These are phyloP conservation scores for Nepenthes gracilis DNA, from an alignment of 148 eudicot genomes.

Conservation along the genomic window DNA sequence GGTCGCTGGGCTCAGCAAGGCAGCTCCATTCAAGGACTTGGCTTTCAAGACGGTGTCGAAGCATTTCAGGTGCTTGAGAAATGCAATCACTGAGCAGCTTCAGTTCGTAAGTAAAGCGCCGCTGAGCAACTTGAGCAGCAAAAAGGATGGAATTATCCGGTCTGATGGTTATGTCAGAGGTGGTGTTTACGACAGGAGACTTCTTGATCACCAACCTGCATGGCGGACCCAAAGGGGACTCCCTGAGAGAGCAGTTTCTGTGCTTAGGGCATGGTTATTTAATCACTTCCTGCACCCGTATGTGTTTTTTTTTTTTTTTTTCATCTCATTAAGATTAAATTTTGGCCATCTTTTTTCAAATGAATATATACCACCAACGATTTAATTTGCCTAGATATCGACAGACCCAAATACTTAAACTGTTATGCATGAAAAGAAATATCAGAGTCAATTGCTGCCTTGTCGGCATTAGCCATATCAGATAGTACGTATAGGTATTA, in stretches of 20 bases:
- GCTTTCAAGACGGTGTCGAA: slow-evolving; percentile 60
- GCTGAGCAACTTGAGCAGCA: slow-evolving; percentile 16
- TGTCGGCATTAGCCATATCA: too few relatives aligned
- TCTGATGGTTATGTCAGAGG: slow-evolving; percentile 7
- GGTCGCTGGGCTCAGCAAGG: slow-evolving; percentile 62
- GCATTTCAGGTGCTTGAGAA: slow-evolving; percentile 57
- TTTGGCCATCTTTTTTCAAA: not conserved
- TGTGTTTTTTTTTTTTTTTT: slow-evolving; percentile 12
- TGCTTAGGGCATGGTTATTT: slow-evolving; percentile 76
- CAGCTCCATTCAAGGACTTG: slow-evolving; percentile 57
- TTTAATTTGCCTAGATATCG: not conserved
- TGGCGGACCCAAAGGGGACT: slow-evolving; percentile 96
- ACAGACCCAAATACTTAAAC: too few relatives aligned
- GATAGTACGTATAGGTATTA: too few relatives aligned
- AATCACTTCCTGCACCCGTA: slow-evolving; percentile 95
- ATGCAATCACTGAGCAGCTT: slow-evolving; percentile 63
- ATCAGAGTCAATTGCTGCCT: too few relatives aligned
- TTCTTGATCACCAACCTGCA: slow-evolving; percentile 18
- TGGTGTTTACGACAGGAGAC: slow-evolving; percentile 16
- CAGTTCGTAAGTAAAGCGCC: slow-evolving; percentile 31
- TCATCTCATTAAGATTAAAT: not conserved
- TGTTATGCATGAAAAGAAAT: too few relatives aligned
- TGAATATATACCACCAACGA: not conserved
- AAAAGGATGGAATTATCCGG: slow-evolving; percentile 16
- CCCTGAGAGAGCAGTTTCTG: slow-evolving; percentile 78